A percentile compares a stretch with the other conserved stretches of the same genome.
Evolutionary conservation across 306 rosid genomes (phyloP).

Genomic region (Prunus salicina): DNA sequence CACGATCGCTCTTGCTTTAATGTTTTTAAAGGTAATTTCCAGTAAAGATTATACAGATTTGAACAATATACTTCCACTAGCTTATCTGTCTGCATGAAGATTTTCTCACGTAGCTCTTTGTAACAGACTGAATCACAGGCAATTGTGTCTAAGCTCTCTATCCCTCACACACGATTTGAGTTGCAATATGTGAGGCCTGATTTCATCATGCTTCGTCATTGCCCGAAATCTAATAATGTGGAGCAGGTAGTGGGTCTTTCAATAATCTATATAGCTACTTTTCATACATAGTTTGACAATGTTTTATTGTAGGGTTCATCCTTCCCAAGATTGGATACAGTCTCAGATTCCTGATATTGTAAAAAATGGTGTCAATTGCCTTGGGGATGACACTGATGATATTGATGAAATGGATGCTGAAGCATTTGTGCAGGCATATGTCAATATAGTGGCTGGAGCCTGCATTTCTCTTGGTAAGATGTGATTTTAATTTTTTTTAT

Average conservation of each 20-base stretch:
- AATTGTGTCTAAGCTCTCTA: conserved; percentile 76
- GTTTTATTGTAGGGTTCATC: conserved; percentile 64
- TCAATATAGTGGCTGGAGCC: conserved; percentile 90
- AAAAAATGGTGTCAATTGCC: conserved; percentile 56
- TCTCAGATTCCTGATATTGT: conserved; percentile 88
- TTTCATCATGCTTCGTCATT: conserved; percentile 95
- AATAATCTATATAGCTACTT: conserved; percentile 22
- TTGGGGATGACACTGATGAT: conserved; percentile 63
- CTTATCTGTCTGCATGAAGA: conserved; percentile 8
- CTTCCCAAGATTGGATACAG: conserved; percentile 87
- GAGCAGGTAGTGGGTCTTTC: conserved; percentile 65
- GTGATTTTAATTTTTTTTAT: not conserved
- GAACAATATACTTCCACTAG: conserved; percentile 17
- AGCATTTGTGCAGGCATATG: conserved; percentile 89
- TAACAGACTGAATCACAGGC: conserved; percentile 87
- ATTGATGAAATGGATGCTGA: conserved; percentile 81
- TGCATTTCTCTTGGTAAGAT: conserved; percentile 86
- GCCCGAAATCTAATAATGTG: conserved; percentile 95
- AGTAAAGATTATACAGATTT: conserved; percentile 23
- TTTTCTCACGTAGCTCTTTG: conserved; percentile 29
- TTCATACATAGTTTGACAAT: conserved; percentile 26
- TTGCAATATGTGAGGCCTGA: conserved; percentile 97
- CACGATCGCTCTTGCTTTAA: conserved; percentile 80
- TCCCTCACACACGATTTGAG: conserved; percentile 80
- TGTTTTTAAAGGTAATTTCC: conserved; percentile 81